Percentiles rank a stretch among this genome's conserved stretches.
Conservation (phyloP, 768 basidiomycete genomes). For the Tephrocybe rancida region DNA sequence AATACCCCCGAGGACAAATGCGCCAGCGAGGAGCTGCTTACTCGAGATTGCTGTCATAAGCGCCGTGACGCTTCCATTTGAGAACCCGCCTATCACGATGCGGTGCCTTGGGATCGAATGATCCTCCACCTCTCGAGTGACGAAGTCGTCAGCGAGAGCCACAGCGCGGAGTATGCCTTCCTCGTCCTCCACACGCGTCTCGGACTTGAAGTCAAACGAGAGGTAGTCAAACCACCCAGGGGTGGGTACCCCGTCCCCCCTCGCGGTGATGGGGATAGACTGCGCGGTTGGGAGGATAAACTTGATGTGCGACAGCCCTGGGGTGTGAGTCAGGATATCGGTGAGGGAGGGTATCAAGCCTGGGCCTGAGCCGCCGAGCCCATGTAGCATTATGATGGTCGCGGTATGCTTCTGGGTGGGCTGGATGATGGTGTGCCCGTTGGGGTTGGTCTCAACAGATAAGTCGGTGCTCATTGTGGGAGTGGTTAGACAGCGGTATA, state of each 20-base stretch:
- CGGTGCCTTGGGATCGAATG: conserved; percentile 55
- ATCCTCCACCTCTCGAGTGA: conserved; percentile 56
- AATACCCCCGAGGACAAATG: conserved; percentile 65
- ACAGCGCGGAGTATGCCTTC: conserved; percentile 49
- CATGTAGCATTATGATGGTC: conserved; percentile 69
- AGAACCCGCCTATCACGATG: conserved; percentile 74
- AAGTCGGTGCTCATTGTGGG: too few relatives aligned
- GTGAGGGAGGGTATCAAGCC: conserved; percentile 60
- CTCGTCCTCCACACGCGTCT: conserved; percentile 59
- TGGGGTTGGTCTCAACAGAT: too few relatives aligned
- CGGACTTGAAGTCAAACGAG: conserved; percentile 46
- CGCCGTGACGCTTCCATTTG: conserved; percentile 67
- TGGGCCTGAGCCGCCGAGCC: conserved; percentile 12
- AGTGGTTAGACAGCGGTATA: too few relatives aligned
- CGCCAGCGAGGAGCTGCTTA: conserved; percentile 54
- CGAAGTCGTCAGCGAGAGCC: conserved; percentile 54
- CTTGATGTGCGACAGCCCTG: conserved; percentile 58
- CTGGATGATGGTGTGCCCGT: conserved; percentile 6
- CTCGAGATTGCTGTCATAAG: conserved; percentile 58
- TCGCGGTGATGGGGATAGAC: conserved; percentile 3
- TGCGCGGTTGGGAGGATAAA: conserved; percentile 71
- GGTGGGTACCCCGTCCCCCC: conserved; percentile 43
- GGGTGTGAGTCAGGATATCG: conserved; percentile 36
- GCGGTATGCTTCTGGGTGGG: conserved; percentile 39
- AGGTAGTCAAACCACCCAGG: conserved; percentile 61